A percentile compares a stretch with the other conserved stretches of the same genome.
These are phyloP conservation scores for Ligustrum vulgare DNA, from an alignment of 257 asterid genomes.

Conservation along the genomic window DNA sequence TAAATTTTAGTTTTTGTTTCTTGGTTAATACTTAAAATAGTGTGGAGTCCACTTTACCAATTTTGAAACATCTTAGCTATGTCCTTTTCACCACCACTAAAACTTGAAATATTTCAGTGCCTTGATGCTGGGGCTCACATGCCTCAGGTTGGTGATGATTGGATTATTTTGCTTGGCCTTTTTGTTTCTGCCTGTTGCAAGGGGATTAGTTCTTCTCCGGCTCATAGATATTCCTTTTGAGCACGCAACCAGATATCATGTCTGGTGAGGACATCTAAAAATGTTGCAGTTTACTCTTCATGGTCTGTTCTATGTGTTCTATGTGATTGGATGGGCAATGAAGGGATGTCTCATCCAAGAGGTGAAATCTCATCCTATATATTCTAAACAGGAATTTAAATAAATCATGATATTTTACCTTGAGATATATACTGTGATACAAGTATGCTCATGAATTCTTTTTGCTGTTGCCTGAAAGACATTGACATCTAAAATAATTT, in stretches of 20 bases:
- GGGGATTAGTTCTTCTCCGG: constrained; percentile 81
- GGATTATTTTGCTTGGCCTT: constrained; percentile 72
- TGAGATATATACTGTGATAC: not conserved
- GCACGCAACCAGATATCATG: constrained; percentile 85
- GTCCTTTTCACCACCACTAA: constrained; percentile 9
- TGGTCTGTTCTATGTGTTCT: constrained; percentile 66
- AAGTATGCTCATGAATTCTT: not conserved
- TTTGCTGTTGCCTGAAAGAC: not conserved
- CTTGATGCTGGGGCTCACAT: constrained; percentile 55
- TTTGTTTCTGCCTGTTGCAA: constrained; percentile 66
- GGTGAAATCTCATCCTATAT: constrained; percentile 43
- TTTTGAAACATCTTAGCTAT: not conserved
- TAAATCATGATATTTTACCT: not conserved
- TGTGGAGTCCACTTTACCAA: no score
- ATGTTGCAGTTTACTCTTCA: constrained; percentile 78
- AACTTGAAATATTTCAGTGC: constrained; percentile 35
- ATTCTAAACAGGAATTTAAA: not conserved
- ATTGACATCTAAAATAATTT: no score
- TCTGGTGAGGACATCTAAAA: constrained; percentile 91
- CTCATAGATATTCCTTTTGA: constrained; percentile 80
- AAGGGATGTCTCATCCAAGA: constrained; percentile 44
- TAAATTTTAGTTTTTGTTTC: no score
- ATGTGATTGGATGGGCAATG: constrained; percentile 55
- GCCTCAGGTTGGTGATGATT: constrained; percentile 63
- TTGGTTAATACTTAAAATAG: no score